phyloP scores from a whole-genome alignment of 805 yeast genomes.

The Candida piceae region DNA sequence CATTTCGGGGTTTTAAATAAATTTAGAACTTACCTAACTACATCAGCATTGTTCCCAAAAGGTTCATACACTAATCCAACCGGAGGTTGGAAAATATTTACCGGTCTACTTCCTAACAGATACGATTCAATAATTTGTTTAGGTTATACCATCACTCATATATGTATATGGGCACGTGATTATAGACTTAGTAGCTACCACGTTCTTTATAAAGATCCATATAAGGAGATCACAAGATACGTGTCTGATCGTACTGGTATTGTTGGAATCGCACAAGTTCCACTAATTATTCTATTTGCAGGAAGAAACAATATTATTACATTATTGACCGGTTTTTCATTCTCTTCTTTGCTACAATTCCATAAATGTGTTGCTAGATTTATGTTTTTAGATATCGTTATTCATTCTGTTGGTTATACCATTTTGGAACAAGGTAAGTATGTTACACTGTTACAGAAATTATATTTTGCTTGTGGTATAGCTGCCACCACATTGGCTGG shows the following conservation, averaged over 20 bases:
- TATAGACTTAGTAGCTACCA: conserved; percentile 11
- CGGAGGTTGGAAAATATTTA: conserved; percentile 13
- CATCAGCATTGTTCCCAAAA: conserved; percentile 34
- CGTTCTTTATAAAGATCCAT: conserved; percentile 27
- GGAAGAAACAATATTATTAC: conserved; percentile 43
- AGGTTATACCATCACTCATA: conserved; percentile 22
- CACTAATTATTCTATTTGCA: conserved; percentile 39
- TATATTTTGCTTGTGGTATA: conserved; percentile 29
- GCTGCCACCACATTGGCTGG: conserved; percentile 39
- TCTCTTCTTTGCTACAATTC: conserved; percentile 41
- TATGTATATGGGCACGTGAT: conserved; percentile 18
- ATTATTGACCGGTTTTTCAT: conserved; percentile 40
- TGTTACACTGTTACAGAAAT: conserved; percentile 3
- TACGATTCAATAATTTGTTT: conserved; percentile 27
- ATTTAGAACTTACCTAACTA: conserved; percentile 30
- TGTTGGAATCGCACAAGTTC: conserved; percentile 35
- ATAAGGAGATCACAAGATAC: conserved; percentile 29
- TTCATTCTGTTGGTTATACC: conserved; percentile 30
- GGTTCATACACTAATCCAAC: conserved; percentile 15
- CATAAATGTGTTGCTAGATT: conserved; percentile 66
- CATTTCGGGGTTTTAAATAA: conserved; percentile 28
- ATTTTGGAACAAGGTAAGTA: conserved; percentile 6
- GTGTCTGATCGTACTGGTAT: conserved; percentile 36
- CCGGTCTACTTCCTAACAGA: conserved; percentile 29
- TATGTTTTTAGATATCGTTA: conserved; percentile 33